A percentile compares a stretch with the other conserved stretches of the same genome.
Conservation (phyloP, 805 yeast species). For the Teunomyces gatunensis region DNA sequence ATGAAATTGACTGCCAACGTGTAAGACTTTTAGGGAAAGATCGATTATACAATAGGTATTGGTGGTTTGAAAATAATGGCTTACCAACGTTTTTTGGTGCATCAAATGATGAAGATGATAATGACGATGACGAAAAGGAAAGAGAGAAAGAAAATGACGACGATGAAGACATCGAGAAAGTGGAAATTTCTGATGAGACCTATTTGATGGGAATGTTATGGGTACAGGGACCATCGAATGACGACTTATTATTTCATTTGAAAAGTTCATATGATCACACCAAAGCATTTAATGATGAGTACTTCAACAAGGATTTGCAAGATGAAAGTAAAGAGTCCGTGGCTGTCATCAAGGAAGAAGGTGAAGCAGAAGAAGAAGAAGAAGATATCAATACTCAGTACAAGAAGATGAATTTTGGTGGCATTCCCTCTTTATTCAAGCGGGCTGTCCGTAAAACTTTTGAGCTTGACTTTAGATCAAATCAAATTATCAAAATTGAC, state of each 20-base stretch:
- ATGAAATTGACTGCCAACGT: constrained; percentile 74
- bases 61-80: constrained; percentile 94
- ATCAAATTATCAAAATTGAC: constrained; percentile 13
- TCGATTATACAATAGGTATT: constrained; percentile 78
- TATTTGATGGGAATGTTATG: constrained; percentile 82
- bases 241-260: constrained; percentile 36
- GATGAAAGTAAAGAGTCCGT: constrained; percentile 1
- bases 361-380: not conserved
- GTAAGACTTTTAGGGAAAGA: constrained; percentile 78
- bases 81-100: constrained; percentile 51
- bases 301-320: constrained; percentile 11
- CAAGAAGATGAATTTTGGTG: constrained; percentile 20
- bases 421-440: constrained; percentile 17
- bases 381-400: not conserved
- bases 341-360: constrained; percentile 10
- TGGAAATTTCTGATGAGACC: constrained; percentile 48
- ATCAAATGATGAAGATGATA: constrained; percentile 39
- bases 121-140: constrained; percentile 32
- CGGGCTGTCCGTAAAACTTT: constrained; percentile 26
- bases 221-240: constrained; percentile 82
- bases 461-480: constrained; percentile 26
- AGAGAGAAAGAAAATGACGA: constrained; percentile 18
- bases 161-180: constrained; percentile 40
- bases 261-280: constrained; percentile 7
- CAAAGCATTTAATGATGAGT: not conserved